phyloP scores from a whole-genome alignment of 2,329 filamentous ascomycete genomes.

The Colletotrichum chlorophyti region DNA sequence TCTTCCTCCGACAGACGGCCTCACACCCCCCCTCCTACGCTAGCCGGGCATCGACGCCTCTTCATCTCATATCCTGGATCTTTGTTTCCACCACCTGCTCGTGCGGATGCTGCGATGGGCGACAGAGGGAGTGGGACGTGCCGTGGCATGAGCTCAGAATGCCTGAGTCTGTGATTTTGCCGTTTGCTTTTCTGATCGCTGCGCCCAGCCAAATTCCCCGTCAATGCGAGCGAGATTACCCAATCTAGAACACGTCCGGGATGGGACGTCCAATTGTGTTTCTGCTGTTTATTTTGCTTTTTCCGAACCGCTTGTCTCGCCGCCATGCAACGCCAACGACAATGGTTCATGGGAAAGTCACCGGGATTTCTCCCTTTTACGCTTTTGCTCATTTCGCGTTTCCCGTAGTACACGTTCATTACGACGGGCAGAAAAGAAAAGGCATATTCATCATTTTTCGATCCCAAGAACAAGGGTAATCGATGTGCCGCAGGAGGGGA shows the following conservation, averaged over 20 bases:
- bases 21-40: no score
- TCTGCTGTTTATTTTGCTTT: slow-evolving; percentile 25
- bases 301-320: slow-evolving; percentile 7
- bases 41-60: no score
- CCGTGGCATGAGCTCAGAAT: slow-evolving; percentile 12
- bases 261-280: slow-evolving; percentile 15
- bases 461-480: neutral
- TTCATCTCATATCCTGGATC: no score
- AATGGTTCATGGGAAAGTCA: neutral
- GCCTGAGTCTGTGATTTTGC: neutral
- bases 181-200: slow-evolving; percentile 15
- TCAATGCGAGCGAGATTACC: slow-evolving; percentile 27
- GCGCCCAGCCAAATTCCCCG: slow-evolving; percentile 2
- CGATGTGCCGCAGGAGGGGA: neutral
- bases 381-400: neutral
- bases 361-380: neutral
- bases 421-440: no score
- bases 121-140: no score
- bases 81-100: no score
- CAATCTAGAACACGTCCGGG: slow-evolving; percentile 15
- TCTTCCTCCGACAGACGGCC: slow-evolving; percentile 7
- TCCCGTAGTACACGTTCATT: neutral
- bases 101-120: no score
- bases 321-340: slow-evolving; percentile 9
- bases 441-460: neutral